Evolutionary conservation across 2,329 filamentous ascomycete species (phyloP), one percentile per base, ranked within the genome.

Genomic region (Exophiala calicioides): DNA sequence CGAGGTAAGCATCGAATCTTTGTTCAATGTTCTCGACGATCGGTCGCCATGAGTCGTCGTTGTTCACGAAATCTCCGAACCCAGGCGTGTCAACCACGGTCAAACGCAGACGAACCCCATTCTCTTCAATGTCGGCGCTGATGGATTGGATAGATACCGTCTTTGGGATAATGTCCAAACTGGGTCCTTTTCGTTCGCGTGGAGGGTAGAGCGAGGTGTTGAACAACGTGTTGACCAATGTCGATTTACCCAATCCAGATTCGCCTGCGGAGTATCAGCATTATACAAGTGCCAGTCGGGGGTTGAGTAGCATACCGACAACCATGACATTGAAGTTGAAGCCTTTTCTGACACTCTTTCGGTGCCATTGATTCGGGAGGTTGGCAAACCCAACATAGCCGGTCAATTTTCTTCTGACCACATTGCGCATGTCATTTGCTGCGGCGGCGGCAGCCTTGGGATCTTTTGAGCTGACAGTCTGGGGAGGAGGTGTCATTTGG

Each of bases 261-360:
- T 98, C 93, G 81, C 93, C 93, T 97, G 60, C 24, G 23, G 9
- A 3, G 19, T 37, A 38, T 51, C 18, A 49, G 46, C 20, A 30
- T 29, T n/a, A 12, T 13, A 18, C 20, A 15, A 26, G 10, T 5
- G 27, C 32, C 21, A 30, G 27, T 23, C 9, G 31, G 38, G 8
- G 35, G 34, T 15, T 32, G 13, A 21, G 12, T 12, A 34, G 85
- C 90, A 67, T 79, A 97, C 93, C 93, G 74, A 98, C 93, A 73
- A 98, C 93, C 93, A 98, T 98, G 61, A 98, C 93, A 69, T 98
- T 98, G 81, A 98, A 98, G 82, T 97, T 98, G 82, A 98, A 98
- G 54, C 93, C 93, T 76, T 98, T 98, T 68, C 93, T 89, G 65
- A 98, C 93, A 82, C 90, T 96, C 86, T 98, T 98, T 73, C 93